Conservation (phyloP, 495 filamentous ascomycete genomes). For the Sabuloglossum arenarium region DNA sequence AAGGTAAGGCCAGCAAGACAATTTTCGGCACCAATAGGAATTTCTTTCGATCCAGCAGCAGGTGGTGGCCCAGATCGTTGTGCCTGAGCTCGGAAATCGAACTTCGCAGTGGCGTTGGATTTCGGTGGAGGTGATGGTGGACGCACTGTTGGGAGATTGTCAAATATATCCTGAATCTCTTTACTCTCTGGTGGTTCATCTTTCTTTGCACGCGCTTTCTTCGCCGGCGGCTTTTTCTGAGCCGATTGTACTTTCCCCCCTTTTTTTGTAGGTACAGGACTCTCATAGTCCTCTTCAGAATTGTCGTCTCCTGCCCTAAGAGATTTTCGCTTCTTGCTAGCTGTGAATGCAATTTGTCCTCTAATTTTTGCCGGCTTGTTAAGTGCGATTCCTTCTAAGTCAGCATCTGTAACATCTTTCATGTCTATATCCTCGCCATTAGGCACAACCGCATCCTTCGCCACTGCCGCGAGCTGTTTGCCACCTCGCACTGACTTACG, state of each 20-base stretch:
- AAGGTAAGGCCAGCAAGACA: slow-evolving; percentile 86
- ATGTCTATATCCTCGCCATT: slow-evolving; percentile 31
- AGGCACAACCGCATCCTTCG: slow-evolving; percentile 10
- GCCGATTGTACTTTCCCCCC: not conserved
- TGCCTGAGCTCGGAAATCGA: slow-evolving; percentile 37
- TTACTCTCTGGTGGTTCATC: slow-evolving; percentile 28
- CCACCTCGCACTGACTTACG: not conserved
- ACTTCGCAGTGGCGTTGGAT: slow-evolving; percentile 37
- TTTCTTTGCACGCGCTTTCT: slow-evolving; percentile 29
- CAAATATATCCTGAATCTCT: slow-evolving; percentile 61
- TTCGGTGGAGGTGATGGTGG: slow-evolving; percentile 62
- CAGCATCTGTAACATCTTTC: slow-evolving; percentile 23
- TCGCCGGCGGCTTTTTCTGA: slow-evolving; percentile 15
- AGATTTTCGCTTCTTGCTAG: slow-evolving; percentile 11
- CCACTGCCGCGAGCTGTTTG: not conserved
- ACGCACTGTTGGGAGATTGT: slow-evolving; percentile 61
- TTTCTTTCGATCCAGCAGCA: slow-evolving; percentile 39
- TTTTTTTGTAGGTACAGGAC: not conserved
- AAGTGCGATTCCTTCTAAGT: slow-evolving; percentile 16
- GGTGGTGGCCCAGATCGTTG: slow-evolving; percentile 33
- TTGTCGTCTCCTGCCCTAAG: slow-evolving; percentile 23
- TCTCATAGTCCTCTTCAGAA: slow-evolving; percentile 18
- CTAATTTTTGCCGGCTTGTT: slow-evolving; percentile 19
- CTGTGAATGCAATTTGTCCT: slow-evolving; percentile 14
- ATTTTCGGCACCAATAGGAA: slow-evolving; percentile 69